phyloP scores from a whole-genome alignment of 495 filamentous ascomycete species.

The Aspergillus cristatus region DNA sequence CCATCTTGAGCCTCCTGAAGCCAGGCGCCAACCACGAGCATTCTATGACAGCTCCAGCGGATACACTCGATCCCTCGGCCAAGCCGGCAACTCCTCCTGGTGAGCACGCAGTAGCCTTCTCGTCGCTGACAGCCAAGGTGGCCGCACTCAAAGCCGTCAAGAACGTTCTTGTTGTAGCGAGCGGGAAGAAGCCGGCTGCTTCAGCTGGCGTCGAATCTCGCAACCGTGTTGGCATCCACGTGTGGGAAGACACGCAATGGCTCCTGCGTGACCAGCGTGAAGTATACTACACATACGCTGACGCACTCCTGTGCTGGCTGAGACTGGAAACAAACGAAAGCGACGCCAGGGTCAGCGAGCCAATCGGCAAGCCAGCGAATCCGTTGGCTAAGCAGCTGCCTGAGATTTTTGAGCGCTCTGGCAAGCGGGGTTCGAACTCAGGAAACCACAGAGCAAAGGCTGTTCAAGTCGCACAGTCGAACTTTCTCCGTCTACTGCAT shows the following conservation, averaged over 20 bases:
- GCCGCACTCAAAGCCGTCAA: slow-evolving; percentile 74
- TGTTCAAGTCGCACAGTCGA: slow-evolving; percentile 44
- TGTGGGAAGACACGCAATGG: slow-evolving; percentile 91
- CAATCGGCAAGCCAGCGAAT: slow-evolving; percentile 29
- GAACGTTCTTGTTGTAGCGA: slow-evolving; percentile 69
- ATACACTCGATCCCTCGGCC: slow-evolving; percentile 28
- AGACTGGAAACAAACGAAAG: slow-evolving; percentile 62
- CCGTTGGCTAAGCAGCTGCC: slow-evolving; percentile 18
- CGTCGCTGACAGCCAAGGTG: slow-evolving; percentile 61
- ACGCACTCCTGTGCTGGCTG: slow-evolving; percentile 75
- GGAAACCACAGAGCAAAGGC: slow-evolving; percentile 47
- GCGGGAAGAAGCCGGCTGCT: slow-evolving; percentile 49
- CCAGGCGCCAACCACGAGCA: slow-evolving; percentile 41
- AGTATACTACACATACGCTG: slow-evolving; percentile 73
- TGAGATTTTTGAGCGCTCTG: slow-evolving; percentile 25
- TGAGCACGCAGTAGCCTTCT: slow-evolving; percentile 46
- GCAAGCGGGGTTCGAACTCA: slow-evolving; percentile 54
- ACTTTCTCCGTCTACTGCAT: slow-evolving; percentile 76
- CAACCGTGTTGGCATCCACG: slow-evolving; percentile 61
- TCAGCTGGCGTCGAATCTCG: slow-evolving; percentile 55
- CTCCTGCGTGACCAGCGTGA: slow-evolving; percentile 69
- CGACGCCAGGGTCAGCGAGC: slow-evolving; percentile 57
- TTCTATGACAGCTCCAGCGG: slow-evolving; percentile 25
- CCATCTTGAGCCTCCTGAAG: slow-evolving; percentile 67
- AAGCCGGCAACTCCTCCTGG: slow-evolving; percentile 9